Base-by-base conservation (phyloP, 345 rosid genomes). In the Corchorus capsularis region DNA sequence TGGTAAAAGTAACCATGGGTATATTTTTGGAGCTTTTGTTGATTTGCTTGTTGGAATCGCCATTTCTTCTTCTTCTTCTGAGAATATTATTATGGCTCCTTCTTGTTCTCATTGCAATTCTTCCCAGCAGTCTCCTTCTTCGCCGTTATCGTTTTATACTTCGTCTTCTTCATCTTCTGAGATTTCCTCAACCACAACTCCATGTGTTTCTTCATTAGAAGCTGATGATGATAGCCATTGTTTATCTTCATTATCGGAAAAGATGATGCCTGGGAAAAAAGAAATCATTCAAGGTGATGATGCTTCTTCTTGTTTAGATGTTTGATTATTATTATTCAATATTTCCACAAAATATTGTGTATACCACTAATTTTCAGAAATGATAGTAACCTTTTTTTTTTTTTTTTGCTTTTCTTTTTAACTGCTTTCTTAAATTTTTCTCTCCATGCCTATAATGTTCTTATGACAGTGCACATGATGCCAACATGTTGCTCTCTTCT, bases 11-110 rank as follows among this genome's bases (percentile, higher is more conserved):
- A 93, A 89, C 73, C 97, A 92, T 78, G 86, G 82, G 27, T 86
- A 87, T 76, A 92, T 96, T n/a, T 78, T 92, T 20, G 87, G 86
- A 4, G 97, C 98, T 11, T 96, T 93, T 69, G 86, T 93, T 12
- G 98, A 96, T 83, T 82, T 93, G 55, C 87, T 96, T 43, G 77
- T 89, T 10, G 82, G 79, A 77, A 67, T 87, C 22, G 80, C 84
- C 78, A 37, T 78, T 19, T 27, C 79, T 49, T 32, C 67, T 14
- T 27, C 76, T 74, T 79, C 88, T 8, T 78, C 83, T 55, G 41
- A 81, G 53, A 78, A 74, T 22, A 9, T 77, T 77, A 71, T 83
- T 22, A 12, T 77, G 75, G 71, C 83, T 69, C 77, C 75, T 62
- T 81, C 84, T 52, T 75, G 77, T 49, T 81, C 78, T 47, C 82